phyloP scores from a whole-genome alignment of 1,284 basidiomycete species.

The Tilletia caries region DNA sequence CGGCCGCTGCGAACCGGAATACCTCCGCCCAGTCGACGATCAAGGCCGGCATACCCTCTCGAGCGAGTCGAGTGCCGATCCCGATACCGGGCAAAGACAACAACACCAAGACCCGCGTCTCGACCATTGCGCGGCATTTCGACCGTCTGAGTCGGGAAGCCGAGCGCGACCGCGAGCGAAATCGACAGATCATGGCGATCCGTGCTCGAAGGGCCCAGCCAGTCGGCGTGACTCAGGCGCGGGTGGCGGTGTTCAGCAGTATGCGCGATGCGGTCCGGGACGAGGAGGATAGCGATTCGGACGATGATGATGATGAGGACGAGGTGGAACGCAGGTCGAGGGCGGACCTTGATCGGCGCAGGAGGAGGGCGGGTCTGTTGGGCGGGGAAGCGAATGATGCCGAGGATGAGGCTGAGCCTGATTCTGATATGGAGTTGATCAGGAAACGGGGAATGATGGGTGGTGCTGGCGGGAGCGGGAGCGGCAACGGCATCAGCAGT shows the following conservation, averaged over 20 bases:
- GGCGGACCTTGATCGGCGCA: too few species aligned
- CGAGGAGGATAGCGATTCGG: conserved; percentile 57
- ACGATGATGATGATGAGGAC: conserved; percentile 22
- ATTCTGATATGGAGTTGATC: conserved; percentile 49
- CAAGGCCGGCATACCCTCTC: neutral
- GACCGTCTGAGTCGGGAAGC: conserved; percentile 60
- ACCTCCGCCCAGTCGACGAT: neutral
- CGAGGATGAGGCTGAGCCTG: conserved; percentile 32
- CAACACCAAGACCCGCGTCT: conserved; percentile 52
- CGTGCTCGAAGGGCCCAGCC: conserved; percentile 87
- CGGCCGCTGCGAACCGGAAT: neutral
- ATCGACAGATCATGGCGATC: conserved; percentile 58
- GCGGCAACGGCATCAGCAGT: too few species aligned
- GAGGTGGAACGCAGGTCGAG: neutral
- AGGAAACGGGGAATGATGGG: conserved; percentile 35
- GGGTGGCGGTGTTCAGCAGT: conserved; percentile 84
- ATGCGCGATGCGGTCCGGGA: conserved; percentile 88
- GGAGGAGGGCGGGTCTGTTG: conserved; percentile 14
- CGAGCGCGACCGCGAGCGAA: conserved; percentile 57
- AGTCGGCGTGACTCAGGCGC: conserved; percentile 81
- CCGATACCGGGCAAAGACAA: conserved; percentile 3
- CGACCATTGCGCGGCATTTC: conserved; percentile 60
- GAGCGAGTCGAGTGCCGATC: conserved; percentile 19
- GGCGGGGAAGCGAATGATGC: conserved; percentile 35
- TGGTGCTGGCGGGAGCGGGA: too few species aligned